Percentiles rank a stretch among this genome's conserved stretches.
These are phyloP conservation scores for Neurospora sp. DNA, from an alignment of 495 filamentous ascomycete genomes.

Conservation along the genomic window DNA sequence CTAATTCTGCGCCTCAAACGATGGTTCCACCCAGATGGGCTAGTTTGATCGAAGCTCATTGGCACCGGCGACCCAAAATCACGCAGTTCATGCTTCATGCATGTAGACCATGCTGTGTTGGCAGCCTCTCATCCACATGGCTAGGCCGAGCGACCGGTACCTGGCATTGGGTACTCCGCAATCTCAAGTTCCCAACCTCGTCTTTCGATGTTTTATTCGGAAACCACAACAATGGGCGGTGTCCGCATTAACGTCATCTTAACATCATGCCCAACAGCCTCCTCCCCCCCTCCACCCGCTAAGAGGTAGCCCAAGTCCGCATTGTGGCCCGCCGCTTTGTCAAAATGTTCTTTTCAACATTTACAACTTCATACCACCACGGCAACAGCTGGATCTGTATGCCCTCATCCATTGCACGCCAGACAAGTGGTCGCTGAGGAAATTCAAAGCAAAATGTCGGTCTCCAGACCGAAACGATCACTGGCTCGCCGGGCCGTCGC, in stretches of 20 bases:
- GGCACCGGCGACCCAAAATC: neutral
- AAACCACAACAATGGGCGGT: neutral
- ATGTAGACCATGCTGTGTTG: neutral
- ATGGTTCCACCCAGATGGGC: neutral
- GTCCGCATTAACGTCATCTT: neutral
- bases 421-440: neutral
- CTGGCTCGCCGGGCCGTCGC: slow-evolving; percentile 4
- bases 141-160: neutral
- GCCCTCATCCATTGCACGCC: neutral
- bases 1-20: neutral
- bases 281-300: too few relatives aligned
- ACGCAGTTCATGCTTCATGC: neutral
- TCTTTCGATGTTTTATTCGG: neutral
- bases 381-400: neutral
- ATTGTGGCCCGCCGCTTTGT: neutral
- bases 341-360: neutral
- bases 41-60: neutral
- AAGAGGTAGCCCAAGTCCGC: neutral
- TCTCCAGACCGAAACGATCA: neutral
- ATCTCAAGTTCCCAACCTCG: neutral
- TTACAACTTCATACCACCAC: neutral
- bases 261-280: neutral
- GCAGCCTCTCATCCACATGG: neutral
- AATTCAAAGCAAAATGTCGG: neutral
- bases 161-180: neutral